A percentile compares a stretch with the other conserved stretches of the same genome.
These are phyloP conservation scores for Malus orientalis DNA, from an alignment of 306 rosid species.

Conservation along the genomic window DNA sequence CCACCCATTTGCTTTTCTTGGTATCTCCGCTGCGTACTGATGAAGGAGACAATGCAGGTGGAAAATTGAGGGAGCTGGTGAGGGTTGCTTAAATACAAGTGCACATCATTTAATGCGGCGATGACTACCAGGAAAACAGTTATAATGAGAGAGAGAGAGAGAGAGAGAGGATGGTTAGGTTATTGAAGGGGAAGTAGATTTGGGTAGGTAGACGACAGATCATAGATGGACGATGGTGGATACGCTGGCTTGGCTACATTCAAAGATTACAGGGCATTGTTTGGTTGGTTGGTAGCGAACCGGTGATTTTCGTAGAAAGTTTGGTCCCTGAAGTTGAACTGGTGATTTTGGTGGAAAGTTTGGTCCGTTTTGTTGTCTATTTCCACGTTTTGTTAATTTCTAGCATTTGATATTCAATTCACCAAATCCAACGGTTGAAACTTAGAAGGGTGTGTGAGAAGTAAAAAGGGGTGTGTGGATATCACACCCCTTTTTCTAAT, in stretches of 20 bases:
- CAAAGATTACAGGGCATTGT: not conserved
- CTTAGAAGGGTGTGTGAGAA: no score
- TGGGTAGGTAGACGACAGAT: not conserved
- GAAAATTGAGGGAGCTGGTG: not conserved
- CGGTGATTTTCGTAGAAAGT: not conserved
- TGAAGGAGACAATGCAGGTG: not conserved
- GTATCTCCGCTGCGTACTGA: not conserved
- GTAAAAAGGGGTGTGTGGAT: no score
- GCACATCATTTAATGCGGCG: not conserved
- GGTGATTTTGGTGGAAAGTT: no score
- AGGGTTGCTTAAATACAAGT: not conserved
- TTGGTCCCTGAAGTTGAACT: no score
- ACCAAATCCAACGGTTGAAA: no score
- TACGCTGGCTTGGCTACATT: no score
- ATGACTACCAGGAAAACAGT: not conserved
- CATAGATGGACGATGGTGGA: not conserved
- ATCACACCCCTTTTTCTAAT: no score
- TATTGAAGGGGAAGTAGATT: not conserved
- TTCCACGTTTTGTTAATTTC: no score
- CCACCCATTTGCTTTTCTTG: constrained; percentile 24
- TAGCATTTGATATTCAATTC: no score
- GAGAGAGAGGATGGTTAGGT: not conserved
- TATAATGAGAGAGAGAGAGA: not conserved
- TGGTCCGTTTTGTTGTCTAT: no score
- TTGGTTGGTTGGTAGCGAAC: not conserved